Conservation (phyloP, 768 basidiomycete genomes). For the Serendipita indica region DNA sequence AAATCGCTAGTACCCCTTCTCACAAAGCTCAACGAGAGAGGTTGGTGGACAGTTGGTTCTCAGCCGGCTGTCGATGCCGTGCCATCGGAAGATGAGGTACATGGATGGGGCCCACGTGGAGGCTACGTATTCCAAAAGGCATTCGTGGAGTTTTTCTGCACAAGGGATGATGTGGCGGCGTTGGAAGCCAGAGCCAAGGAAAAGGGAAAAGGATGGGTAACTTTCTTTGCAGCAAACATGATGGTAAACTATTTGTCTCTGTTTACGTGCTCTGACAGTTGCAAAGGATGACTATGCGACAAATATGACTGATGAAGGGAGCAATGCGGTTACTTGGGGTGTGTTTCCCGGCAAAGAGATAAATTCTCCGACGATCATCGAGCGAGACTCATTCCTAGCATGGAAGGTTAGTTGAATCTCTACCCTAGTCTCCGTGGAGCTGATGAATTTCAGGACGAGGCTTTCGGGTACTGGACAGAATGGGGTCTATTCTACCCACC, state of each 20-base stretch:
- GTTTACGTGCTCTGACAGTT: background rate
- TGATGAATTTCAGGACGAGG: constrained; percentile 57
- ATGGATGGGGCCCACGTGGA: constrained; percentile 86
- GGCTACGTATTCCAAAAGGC: constrained; percentile 97
- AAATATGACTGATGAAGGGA: constrained; percentile 62
- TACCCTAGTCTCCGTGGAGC: background rate
- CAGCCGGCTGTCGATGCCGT: constrained; percentile 86
- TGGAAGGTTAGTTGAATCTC: constrained; percentile 64
- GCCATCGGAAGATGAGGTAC: constrained; percentile 53
- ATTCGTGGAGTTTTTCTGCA: constrained; percentile 93
- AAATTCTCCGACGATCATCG: constrained; percentile 91
- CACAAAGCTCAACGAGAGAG: constrained; percentile 53
- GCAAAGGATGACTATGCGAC: constrained; percentile 59
- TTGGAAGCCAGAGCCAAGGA: constrained; percentile 44
- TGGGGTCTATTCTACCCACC: constrained; percentile 85
- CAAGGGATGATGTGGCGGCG: constrained; percentile 36
- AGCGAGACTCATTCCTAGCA: constrained; percentile 80
- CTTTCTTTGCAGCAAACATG: constrained; percentile 74
- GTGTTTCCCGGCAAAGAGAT: constrained; percentile 96
- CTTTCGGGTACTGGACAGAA: constrained; percentile 88
- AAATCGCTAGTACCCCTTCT: constrained; percentile 63
- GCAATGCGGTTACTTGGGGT: constrained; percentile 98
- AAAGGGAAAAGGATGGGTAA: constrained; percentile 50
- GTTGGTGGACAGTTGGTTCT: constrained; percentile 95
- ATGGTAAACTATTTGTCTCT: constrained; percentile 34